Evolutionary conservation across 305 asterid species (phyloP), one percentile per base, ranked within the genome.

Genomic region (Rubia occidens): DNA sequence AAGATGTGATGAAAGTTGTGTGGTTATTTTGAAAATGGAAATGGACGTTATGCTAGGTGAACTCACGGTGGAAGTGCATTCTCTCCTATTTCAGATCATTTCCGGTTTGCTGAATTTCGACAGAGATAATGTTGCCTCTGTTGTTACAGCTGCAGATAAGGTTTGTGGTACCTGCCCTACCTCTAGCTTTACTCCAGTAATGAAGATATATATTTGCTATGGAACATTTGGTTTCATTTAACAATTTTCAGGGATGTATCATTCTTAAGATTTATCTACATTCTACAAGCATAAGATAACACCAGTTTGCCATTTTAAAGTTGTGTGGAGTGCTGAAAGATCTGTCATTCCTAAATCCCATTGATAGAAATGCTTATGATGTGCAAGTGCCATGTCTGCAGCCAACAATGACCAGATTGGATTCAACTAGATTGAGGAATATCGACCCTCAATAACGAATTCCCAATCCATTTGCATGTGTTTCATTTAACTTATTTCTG

Each of bases 141-240:
- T 91, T 76, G 90, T 91, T 74, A 87, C 87, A 70, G 96, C 96
- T 77, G 96, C 98, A 56, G 96, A 91, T 77, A 91, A 91, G 95
- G 96, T 91, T 66, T 40, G 35, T 63, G 35, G 14, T 32, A 61
- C 69, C 18, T 32, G 7, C 14, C 47, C 37, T 4, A 8, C 66
- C 3, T 55, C 56, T 11, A 37, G 26, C 20, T 59, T 14, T 39
- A 13, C 26, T 18, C 69, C 40, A 5, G 49, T 64, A 11, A 13
- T 8, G 3, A 42, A 29, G 51, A 20, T 24, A 11, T 11, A n/a
- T n/a, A 65, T n/a, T n/a, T n/a, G n/a, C n/a, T 35, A 14, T 11
- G 17, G 20, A 29, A 60, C 11, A 60, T 60, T 13, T 60, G 10
- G 65, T 8, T 24, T 59, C 64, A 59, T 26, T 59, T 13, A 44